phyloP scores from a whole-genome alignment of 306 rosid species.

The Quercus engelmannii region DNA sequence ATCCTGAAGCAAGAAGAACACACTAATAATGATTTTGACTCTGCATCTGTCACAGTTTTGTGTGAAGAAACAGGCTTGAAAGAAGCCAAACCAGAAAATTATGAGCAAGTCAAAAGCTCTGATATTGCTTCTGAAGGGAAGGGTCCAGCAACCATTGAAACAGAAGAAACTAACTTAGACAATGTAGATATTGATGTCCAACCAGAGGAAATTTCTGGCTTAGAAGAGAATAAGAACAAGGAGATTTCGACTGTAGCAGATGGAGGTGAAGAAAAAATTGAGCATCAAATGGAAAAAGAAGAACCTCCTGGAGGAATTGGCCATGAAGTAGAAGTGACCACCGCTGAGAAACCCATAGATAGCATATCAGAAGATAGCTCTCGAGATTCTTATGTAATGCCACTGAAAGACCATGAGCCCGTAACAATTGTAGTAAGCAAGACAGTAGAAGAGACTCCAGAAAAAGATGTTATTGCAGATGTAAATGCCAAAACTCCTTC shows the following conservation, averaged over 20 bases:
- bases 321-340: neutral
- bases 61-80: neutral
- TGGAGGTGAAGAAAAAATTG: neutral
- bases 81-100: neutral
- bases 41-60: neutral
- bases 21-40: neutral
- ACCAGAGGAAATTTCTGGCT: neutral
- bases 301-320: neutral
- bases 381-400: conserved; percentile 1
- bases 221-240: neutral
- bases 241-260: neutral
- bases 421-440: neutral
- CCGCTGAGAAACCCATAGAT: neutral
- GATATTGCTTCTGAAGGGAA: conserved; percentile 6
- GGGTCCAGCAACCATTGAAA: conserved; percentile 1
- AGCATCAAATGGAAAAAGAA: neutral
- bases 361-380: neutral
- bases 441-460: conserved; percentile 2
- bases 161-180: neutral
- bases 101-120: neutral
- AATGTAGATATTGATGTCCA: conserved; percentile 7
- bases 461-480: neutral
- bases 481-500: conserved; percentile 1
- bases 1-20: neutral
- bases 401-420: conserved; percentile 4